phyloP scores from a whole-genome alignment of 192 early-diverging fungal genomes.

The Bifiguratus adelaidae region DNA sequence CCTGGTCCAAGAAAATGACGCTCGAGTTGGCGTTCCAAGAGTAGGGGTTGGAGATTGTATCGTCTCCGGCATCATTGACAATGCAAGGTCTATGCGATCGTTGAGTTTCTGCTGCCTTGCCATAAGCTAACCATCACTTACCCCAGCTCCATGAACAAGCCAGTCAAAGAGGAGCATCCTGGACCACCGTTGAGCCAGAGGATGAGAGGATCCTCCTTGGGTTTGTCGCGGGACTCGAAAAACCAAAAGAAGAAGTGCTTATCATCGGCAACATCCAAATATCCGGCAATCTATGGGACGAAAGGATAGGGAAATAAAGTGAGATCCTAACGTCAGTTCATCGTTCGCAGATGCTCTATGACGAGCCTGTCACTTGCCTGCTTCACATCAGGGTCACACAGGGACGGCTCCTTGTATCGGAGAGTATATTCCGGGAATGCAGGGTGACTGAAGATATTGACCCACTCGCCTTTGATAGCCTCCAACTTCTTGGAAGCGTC shows the following conservation, averaged over 20 bases:
- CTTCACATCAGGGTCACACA: constrained; percentile 83
- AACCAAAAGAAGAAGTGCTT: constrained; percentile 97
- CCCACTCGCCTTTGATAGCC: constrained; percentile 21
- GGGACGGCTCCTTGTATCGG: constrained; percentile 58
- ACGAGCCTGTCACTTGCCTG: constrained; percentile 41
- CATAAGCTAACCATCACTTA: constrained; percentile 5
- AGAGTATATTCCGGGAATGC: constrained; percentile 65
- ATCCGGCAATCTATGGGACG: constrained; percentile 54
- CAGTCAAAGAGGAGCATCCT: constrained; percentile 26
- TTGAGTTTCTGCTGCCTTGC: too few relatives aligned
- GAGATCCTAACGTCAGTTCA: background rate
- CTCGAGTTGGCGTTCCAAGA: constrained; percentile 94
- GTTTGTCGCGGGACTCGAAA: constrained; percentile 84
- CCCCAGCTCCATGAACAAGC: constrained; percentile 29
- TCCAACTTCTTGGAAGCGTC: constrained; percentile 16
- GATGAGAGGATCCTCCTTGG: constrained; percentile 44
- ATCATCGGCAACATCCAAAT: constrained; percentile 55
- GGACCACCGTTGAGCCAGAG: constrained; percentile 31
- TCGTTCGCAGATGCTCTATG: background rate
- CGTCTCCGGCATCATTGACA: constrained; percentile 68
- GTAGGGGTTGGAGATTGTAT: constrained; percentile 57
- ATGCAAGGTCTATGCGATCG: constrained; percentile 60
- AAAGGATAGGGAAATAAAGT: background rate
- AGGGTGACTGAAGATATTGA: constrained; percentile 34
- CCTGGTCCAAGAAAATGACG: constrained; percentile 75